Conservation (phyloP, 176 grass and related monocot species). For the Phragmites australis region DNA sequence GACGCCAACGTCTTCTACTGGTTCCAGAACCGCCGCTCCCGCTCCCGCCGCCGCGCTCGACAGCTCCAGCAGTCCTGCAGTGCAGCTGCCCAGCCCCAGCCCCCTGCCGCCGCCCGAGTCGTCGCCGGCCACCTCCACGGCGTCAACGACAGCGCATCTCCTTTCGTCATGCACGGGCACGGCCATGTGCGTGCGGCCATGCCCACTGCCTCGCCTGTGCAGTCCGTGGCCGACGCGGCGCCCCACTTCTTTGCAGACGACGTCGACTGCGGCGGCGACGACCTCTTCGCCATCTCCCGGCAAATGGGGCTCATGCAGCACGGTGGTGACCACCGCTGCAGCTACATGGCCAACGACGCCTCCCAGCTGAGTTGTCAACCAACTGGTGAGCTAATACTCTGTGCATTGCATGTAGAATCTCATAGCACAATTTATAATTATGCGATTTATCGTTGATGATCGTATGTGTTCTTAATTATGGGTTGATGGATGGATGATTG, state of each 20-base stretch:
- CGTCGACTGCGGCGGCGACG: slow-evolving; percentile 18
- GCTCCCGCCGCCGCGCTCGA: slow-evolving; percentile 53
- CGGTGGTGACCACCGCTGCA: not conserved
- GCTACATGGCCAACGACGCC: slow-evolving; percentile 26
- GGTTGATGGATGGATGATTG: not conserved
- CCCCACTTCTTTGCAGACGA: slow-evolving; percentile 28
- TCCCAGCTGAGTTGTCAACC: slow-evolving; percentile 34
- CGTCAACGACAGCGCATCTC: not conserved
- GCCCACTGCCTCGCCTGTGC: not conserved
- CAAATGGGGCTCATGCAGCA: slow-evolving; percentile 45
- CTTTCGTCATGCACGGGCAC: slow-evolving; percentile 32
- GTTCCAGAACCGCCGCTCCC: slow-evolving; percentile 64
- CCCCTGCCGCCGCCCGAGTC: not conserved
- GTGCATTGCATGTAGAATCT: slow-evolving; percentile 18
- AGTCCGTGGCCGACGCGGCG: not conserved
- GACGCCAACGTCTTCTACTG: slow-evolving; percentile 65
- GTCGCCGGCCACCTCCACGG: not conserved
- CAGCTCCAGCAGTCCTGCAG: slow-evolving; percentile 52
- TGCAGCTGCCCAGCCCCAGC: not conserved
- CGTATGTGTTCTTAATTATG: not conserved
- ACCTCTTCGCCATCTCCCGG: slow-evolving; percentile 56
- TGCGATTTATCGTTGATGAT: not conserved
- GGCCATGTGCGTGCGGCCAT: not conserved
- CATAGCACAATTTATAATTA: not conserved
- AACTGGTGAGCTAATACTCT: slow-evolving; percentile 7